Base-by-base conservation (phyloP, 768 basidiomycete species). In the Dacryopinax spathularia region DNA sequence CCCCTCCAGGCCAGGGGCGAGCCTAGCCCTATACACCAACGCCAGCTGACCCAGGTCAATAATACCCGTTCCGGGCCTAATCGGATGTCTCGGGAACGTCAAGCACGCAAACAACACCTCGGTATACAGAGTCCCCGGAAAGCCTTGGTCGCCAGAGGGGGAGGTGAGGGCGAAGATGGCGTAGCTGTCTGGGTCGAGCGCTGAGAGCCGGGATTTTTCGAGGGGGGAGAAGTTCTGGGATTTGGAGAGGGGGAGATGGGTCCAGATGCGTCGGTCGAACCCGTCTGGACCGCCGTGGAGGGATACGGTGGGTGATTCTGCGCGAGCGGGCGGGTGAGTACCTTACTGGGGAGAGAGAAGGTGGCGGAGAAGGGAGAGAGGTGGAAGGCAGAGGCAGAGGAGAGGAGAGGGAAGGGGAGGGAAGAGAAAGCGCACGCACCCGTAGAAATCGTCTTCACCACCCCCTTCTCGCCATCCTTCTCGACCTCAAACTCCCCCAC, bases 201-300 rank as follows among this genome's bases (percentile, higher is more conserved):
- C 75, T 7, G 64, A 62, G 37, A 64, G 61, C 7, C 79, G 75
- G 22, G 29, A 25, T 18, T 13, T 33, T 18, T 74, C 71, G 31
- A 76, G 71, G 0, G 75, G 72, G 27, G 37, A 29, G 63, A 65
- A 68, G 33, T 48, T 56, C 2, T 18, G 34, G 16, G 37, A 33
- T n/a, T 65, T 56, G 7, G 73, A 66, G 34, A 72, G 72, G 2
- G 63, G 65, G 27, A 86, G 72, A 1, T 76, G 73, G 31, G 76
- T 76, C 84, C 84, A 88, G 2, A 77, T 68, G 56, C 75, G 70
- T 20, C 76, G 72, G 72, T 90, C 87, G 68, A 83, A 88, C 10
- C 86, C 88, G 33, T 73, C 73, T 3, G 82, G 81, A 7, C 88
- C 88, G 25, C 88, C 87, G 69, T 89, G 88, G 13, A 89, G 79